A percentile compares a stretch with the other conserved stretches of the same genome.
These are phyloP conservation scores for Coemansia sp. DNA, from an alignment of 371 early-diverging fungal genomes.

Conservation along the genomic window DNA sequence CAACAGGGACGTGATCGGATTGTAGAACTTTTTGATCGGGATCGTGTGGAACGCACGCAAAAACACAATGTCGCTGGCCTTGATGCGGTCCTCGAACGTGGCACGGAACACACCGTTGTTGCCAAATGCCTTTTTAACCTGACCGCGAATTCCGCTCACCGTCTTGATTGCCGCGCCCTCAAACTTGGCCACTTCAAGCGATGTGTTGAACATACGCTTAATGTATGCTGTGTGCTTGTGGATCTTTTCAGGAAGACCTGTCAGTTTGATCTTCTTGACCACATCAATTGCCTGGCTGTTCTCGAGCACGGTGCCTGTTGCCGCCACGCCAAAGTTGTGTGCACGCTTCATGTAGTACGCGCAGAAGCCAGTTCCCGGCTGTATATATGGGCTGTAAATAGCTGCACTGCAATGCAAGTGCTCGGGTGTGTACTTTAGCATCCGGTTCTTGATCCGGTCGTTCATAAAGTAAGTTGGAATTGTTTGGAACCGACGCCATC, in stretches of 20 bases:
- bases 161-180: conserved; percentile 96
- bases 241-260: conserved; percentile 93
- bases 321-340: conserved; percentile 89
- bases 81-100: conserved; percentile 98
- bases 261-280: conserved; percentile 98
- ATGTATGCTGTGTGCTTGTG: conserved; percentile 99
- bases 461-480: conserved; percentile 94
- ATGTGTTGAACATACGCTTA: conserved; percentile 98
- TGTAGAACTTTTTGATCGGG: conserved; percentile 90
- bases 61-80: conserved; percentile 97
- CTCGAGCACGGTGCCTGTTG: conserved; percentile 93
- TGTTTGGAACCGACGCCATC: conserved; percentile 98
- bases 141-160: conserved; percentile 98
- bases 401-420: conserved; percentile 98
- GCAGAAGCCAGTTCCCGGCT: conserved; percentile 97
- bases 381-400: conserved; percentile 87
- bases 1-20: conserved; percentile 89
- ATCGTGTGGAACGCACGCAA: conserved; percentile 96
- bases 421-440: conserved; percentile 99
- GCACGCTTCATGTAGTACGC: conserved; percentile 74
- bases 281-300: conserved; percentile 86
- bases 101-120: conserved; percentile 97
- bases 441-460: conserved; percentile 91
- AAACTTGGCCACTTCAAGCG: conserved; percentile 98
- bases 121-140: conserved; percentile 92